Conservation (phyloP, 306 rosid genomes). For the Quercus variabilis region DNA sequence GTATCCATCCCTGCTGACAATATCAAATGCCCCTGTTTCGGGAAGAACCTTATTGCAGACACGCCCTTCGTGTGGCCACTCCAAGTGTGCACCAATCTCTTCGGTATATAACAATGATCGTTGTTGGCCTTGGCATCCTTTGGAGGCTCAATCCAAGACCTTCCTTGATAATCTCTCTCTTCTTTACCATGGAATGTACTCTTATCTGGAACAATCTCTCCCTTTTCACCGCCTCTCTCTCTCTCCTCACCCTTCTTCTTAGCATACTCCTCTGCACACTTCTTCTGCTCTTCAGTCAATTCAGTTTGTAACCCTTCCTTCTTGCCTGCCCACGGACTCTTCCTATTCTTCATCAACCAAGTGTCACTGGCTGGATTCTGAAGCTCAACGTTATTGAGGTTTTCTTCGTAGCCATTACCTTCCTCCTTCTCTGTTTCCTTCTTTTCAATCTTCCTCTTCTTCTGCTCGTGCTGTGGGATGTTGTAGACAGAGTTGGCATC, state of each 20-base stretch:
- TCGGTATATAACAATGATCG: conserved; percentile 87
- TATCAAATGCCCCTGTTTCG: conserved; percentile 81
- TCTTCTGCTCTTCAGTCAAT: conserved; percentile 83
- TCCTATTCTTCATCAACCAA: conserved; percentile 82
- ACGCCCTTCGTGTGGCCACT: conserved; percentile 98
- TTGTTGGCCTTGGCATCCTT: conserved; percentile 89
- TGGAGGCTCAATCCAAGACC: conserved; percentile 94
- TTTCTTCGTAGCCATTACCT: conserved; percentile 9
- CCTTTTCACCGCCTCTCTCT: conserved; percentile 70
- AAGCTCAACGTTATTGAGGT: conserved; percentile 30
- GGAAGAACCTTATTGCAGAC: conserved; percentile 89
- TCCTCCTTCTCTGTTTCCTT: conserved; percentile 25
- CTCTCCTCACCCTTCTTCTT: conserved; percentile 94
- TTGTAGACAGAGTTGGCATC: conserved; percentile 77
- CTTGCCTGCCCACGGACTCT: conserved; percentile 95
- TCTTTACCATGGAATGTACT: conserved; percentile 92
- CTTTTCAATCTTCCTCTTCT: conserved; percentile 61
- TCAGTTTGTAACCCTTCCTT: conserved; percentile 73
- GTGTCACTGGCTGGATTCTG: conserved; percentile 71
- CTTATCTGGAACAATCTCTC: conserved; percentile 66
- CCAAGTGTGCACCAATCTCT: conserved; percentile 97
- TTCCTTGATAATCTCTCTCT: conserved; percentile 92
- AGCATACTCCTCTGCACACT: conserved; percentile 84
- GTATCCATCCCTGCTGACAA: conserved; percentile 92
- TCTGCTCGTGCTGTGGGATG: conserved; percentile 74